phyloP scores from a whole-genome alignment of 2,329 filamentous ascomycete genomes.

The Fusarium musae region DNA sequence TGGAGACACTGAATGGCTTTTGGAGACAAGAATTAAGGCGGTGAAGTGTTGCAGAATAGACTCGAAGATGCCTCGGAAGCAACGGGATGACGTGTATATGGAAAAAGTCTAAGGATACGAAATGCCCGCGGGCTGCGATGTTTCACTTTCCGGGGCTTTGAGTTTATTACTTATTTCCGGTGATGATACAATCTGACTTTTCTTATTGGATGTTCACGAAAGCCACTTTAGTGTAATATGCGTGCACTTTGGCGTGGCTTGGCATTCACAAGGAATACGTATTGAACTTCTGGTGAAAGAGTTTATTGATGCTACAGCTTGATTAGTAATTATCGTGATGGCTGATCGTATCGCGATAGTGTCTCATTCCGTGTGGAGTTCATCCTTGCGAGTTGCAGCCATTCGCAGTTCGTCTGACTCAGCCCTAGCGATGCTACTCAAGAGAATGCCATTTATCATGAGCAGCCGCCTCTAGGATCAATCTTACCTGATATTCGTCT shows the following conservation, averaged over 20 bases:
- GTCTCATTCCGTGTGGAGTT: background rate
- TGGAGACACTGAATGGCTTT: background rate
- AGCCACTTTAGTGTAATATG: background rate
- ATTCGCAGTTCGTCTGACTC: conserved; percentile 3
- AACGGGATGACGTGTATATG: conserved; percentile 8
- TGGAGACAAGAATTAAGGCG: background rate
- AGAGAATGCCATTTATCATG: background rate
- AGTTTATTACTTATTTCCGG: background rate
- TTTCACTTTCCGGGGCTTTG: background rate
- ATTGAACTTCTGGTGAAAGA: background rate
- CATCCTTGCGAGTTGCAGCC: background rate
- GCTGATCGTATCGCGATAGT: background rate
- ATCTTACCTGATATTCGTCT: accelerated
- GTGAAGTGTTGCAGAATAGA: conserved; percentile 25
- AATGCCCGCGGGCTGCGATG: background rate
- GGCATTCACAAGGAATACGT: background rate
- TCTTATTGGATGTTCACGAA: background rate
- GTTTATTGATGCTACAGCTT: background rate
- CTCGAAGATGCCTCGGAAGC: conserved; percentile 5
- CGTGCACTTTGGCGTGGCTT: background rate
- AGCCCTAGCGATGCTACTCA: background rate
- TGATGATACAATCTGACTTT: background rate
- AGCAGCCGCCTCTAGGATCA: accelerated
- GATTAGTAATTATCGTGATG: background rate
- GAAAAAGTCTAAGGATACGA: background rate